These are phyloP conservation scores for Salix suchowensis DNA, from an alignment of 345 rosid species.

Conservation along the genomic window DNA sequence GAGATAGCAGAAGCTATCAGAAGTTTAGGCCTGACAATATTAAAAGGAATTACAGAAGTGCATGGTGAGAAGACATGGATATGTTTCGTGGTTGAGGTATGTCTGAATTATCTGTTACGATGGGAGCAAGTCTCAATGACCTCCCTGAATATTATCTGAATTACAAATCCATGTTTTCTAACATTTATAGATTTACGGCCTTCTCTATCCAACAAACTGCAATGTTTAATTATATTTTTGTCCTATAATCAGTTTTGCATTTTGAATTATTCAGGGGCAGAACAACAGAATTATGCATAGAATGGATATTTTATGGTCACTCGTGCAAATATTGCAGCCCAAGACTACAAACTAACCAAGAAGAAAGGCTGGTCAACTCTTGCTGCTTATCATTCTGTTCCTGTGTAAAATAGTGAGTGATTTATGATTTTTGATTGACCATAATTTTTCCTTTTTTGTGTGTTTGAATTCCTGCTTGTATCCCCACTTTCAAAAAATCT, in stretches of 20 bases:
- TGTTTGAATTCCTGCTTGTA: too few species aligned
- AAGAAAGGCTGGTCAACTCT: constrained; percentile 12
- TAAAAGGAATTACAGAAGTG: constrained; percentile 79
- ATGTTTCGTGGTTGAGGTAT: constrained; percentile 89
- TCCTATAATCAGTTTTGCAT: background rate
- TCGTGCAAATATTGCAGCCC: constrained; percentile 76
- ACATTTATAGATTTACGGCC: background rate
- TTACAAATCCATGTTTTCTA: background rate
- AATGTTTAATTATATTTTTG: background rate
- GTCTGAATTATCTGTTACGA: constrained; percentile 1
- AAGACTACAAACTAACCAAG: constrained; percentile 48
- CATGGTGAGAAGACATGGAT: constrained; percentile 81
- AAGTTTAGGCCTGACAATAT: constrained; percentile 75
- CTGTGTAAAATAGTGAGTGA: constrained; percentile 28
- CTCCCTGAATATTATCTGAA: background rate
- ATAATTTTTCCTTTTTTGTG: too few species aligned
- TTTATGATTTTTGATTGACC: constrained; percentile 25
- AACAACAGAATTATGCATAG: constrained; percentile 67
- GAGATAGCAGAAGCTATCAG: constrained; percentile 88
- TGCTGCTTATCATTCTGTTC: constrained; percentile 13
- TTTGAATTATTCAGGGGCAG: constrained; percentile 55
- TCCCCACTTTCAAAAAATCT: background rate
- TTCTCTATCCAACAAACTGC: background rate
- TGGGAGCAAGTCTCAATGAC: background rate
- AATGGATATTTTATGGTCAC: constrained; percentile 95